phyloP scores from a whole-genome alignment of 1,284 basidiomycete genomes.

The Naganishia cerealis region DNA sequence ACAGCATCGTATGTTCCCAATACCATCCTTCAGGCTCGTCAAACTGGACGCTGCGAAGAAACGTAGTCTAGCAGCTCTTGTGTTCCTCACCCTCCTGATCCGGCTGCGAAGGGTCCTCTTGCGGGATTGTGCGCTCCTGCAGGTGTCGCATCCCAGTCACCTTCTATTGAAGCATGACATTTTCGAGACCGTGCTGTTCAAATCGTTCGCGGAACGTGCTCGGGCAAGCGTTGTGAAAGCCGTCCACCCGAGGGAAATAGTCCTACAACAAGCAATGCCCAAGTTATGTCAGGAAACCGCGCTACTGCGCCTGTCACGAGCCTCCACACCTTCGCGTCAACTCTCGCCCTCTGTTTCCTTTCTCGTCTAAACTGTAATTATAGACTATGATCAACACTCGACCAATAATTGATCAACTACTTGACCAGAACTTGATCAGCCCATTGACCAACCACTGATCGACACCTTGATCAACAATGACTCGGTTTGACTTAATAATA shows the following conservation, averaged over 20 bases:
- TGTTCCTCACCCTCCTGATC: slow-evolving; percentile 1
- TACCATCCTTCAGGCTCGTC: not conserved
- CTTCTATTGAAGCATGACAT: not conserved
- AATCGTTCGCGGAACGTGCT: not conserved
- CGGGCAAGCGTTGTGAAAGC: not conserved
- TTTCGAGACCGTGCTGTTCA: not conserved
- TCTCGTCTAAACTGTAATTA: no score
- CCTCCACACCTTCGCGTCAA: no score
- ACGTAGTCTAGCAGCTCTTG: not conserved
- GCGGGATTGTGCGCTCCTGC: slow-evolving; percentile 3
- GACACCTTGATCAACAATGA: no score
- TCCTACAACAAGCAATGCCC: slow-evolving; percentile 4
- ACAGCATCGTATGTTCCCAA: no score
- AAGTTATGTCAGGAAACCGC: no score
- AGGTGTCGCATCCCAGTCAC: not conserved
- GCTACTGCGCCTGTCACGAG: no score
- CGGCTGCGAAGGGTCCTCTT: slow-evolving; percentile 4
- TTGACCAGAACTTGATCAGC: no score
- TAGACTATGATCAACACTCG: no score
- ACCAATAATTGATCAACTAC: no score
- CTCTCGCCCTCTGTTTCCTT: no score
- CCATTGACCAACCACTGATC: no score
- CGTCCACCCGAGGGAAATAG: not conserved
- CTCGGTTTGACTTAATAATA: no score
- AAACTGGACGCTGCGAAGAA: not conserved